Evolutionary conservation across 2,329 filamentous ascomycete species (phyloP).

Genomic region (Botryotinia narcissicola): DNA sequence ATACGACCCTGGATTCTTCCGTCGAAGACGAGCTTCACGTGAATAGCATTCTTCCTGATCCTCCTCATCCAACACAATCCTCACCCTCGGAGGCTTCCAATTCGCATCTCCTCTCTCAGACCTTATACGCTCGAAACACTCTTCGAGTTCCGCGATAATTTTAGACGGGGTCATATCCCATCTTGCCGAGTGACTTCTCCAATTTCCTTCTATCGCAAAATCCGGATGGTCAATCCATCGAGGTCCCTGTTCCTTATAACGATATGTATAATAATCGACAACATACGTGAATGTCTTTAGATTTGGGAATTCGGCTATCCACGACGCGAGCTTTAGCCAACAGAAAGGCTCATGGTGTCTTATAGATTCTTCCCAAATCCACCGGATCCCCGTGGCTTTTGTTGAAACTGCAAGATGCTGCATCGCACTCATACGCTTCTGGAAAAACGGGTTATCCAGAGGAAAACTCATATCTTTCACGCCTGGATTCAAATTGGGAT

Average conservation of each 20-base stretch:
- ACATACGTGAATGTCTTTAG: neutral
- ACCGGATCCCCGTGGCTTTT: neutral
- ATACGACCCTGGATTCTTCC: neutral
- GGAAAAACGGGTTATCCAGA: neutral
- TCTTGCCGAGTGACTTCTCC: neutral
- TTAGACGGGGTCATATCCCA: neutral
- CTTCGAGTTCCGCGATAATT: neutral
- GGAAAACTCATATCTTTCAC: neutral
- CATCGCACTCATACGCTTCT: neutral
- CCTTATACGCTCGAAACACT: neutral
- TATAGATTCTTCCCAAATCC: neutral
- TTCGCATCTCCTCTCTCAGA: neutral
- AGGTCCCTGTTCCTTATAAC: neutral
- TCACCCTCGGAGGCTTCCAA: neutral
- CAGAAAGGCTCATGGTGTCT: neutral
- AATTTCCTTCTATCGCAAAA: neutral
- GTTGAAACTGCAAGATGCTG: slow-evolving; percentile 7
- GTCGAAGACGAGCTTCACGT: neutral
- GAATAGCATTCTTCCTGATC: neutral
- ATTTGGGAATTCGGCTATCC: neutral
- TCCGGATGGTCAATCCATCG: slow-evolving; percentile 1
- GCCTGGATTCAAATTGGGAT: neutral
- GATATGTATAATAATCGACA: slow-evolving; percentile 5
- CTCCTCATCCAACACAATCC: neutral
- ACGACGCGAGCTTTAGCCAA: neutral